Percentiles rank a stretch among this genome's conserved stretches.
These are phyloP conservation scores for Scytalidium sp. DNA, from an alignment of 2,329 filamentous ascomycete genomes.

Conservation along the genomic window DNA sequence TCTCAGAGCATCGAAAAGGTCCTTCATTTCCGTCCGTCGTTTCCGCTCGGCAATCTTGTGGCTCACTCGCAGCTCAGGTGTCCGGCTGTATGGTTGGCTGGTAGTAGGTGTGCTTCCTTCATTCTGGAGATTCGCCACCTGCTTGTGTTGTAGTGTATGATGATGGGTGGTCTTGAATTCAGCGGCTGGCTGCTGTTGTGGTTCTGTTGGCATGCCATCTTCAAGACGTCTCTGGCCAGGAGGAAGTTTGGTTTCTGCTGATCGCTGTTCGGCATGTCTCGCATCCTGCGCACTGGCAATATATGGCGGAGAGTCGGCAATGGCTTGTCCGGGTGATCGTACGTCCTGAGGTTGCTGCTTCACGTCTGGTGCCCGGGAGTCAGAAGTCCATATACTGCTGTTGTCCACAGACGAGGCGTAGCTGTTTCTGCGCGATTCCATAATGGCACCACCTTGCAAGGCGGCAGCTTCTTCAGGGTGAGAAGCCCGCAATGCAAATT, in stretches of 20 bases:
- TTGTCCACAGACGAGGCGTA: slow-evolving; percentile 69
- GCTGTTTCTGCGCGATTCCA: slow-evolving; percentile 71
- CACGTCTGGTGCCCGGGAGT: slow-evolving; percentile 47
- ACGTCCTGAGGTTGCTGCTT: neutral
- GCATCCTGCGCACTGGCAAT: neutral
- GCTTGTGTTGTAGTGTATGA: slow-evolving; percentile 72
- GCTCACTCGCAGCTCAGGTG: slow-evolving; percentile 76
- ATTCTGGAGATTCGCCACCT: slow-evolving; percentile 62
- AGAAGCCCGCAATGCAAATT: slow-evolving; percentile 42
- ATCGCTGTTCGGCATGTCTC: neutral
- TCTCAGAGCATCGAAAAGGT: slow-evolving; percentile 76
- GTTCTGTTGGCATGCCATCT: slow-evolving; percentile 49
- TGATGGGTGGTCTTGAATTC: slow-evolving; percentile 49
- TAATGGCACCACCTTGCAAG: slow-evolving; percentile 34
- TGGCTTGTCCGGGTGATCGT: no score
- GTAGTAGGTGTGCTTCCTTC: slow-evolving; percentile 50
- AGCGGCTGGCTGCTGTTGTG: slow-evolving; percentile 11
- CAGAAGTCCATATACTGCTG: slow-evolving; percentile 75
- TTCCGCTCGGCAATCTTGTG: slow-evolving; percentile 85
- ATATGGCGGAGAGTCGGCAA: neutral
- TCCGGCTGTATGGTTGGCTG: slow-evolving; percentile 76
- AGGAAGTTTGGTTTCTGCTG: slow-evolving; percentile 43
- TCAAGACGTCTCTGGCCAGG: slow-evolving; percentile 70
- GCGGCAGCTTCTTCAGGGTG: slow-evolving; percentile 43
- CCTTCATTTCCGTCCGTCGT: slow-evolving; percentile 83